phyloP scores from a whole-genome alignment of 1,284 basidiomycete genomes.

The Trichosporon inkin region DNA sequence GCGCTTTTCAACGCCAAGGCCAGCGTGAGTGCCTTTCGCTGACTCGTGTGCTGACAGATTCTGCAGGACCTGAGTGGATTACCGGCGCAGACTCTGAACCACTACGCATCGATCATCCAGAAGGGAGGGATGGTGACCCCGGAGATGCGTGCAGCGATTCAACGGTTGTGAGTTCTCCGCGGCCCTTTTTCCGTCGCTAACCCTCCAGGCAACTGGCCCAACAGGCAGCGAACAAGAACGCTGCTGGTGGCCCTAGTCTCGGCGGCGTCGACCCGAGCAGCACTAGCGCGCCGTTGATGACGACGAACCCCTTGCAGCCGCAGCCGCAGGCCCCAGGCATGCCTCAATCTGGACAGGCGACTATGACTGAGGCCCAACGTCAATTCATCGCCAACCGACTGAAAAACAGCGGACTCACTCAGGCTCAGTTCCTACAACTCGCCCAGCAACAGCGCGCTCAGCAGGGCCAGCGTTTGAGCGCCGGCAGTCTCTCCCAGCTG shows the following conservation, averaged over 20 bases:
- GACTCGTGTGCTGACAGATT: not conserved
- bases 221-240: constrained; percentile 13
- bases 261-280: constrained; percentile 2
- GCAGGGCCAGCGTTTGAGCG: constrained; percentile 6
- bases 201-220: constrained; percentile 13
- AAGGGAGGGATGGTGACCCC: constrained; percentile 16
- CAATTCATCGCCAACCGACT: constrained; percentile 9
- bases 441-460: constrained; percentile 9
- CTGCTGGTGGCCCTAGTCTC: not conserved
- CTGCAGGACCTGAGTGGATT: constrained; percentile 16
- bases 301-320: constrained; percentile 9
- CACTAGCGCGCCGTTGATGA: constrained; percentile 9
- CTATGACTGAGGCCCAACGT: constrained; percentile 7
- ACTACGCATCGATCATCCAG: constrained; percentile 15
- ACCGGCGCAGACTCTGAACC: constrained; percentile 13
- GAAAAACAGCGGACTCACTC: constrained; percentile 9
- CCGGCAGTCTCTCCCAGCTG: constrained; percentile 13
- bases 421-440: constrained; percentile 13
- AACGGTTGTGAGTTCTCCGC: constrained; percentile 10
- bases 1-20: constrained; percentile 13
- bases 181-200: not conserved
- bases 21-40: constrained; percentile 8
- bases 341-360: not conserved
- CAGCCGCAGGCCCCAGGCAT: not conserved
- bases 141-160: constrained; percentile 16